These are phyloP conservation scores for Cyberlindnera saturnus DNA, from an alignment of 805 yeast genomes.

Conservation along the genomic window DNA sequence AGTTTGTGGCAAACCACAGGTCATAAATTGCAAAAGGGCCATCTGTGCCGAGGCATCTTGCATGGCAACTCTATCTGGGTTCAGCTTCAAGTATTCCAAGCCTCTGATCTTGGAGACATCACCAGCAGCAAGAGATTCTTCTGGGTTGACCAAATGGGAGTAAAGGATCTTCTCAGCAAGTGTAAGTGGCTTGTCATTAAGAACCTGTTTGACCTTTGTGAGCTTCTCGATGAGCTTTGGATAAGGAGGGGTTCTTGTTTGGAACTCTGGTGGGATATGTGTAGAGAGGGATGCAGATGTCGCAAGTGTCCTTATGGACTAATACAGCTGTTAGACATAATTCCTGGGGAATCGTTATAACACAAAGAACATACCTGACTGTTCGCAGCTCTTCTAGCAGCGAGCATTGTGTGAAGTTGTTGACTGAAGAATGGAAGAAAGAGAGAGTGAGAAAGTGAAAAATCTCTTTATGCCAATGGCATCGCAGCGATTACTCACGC, in stretches of 20 bases:
- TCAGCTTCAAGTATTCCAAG: slow-evolving; percentile 79
- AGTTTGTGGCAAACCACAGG: slow-evolving; percentile 83
- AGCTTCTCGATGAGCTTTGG: slow-evolving; percentile 64
- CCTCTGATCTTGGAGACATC: slow-evolving; percentile 65
- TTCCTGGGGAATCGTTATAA: background rate
- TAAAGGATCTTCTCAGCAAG: slow-evolving; percentile 92
- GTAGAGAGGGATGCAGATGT: slow-evolving; percentile 9
- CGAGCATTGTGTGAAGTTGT: background rate
- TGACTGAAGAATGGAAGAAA: background rate
- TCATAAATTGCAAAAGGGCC: slow-evolving; percentile 98
- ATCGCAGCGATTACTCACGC: slow-evolving; percentile 4
- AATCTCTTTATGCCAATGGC: slow-evolving; percentile 1
- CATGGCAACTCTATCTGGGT: slow-evolving; percentile 98
- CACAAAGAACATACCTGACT: background rate
- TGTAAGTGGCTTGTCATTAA: slow-evolving; percentile 73
- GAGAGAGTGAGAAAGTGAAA: background rate
- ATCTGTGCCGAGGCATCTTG: slow-evolving; percentile 99
- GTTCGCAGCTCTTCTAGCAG: slow-evolving; percentile 1
- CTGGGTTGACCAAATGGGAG: slow-evolving; percentile 87
- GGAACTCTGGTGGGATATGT: slow-evolving; percentile 47
- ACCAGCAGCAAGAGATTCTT: slow-evolving; percentile 61
- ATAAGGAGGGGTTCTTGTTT: slow-evolving; percentile 83
- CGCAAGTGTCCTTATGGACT: slow-evolving; percentile 2
- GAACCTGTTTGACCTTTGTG: slow-evolving; percentile 53
- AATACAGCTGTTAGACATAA: background rate